Evolutionary conservation across 164 flowering plant species (phyloP).

Genomic region (Echeveria elegans): DNA sequence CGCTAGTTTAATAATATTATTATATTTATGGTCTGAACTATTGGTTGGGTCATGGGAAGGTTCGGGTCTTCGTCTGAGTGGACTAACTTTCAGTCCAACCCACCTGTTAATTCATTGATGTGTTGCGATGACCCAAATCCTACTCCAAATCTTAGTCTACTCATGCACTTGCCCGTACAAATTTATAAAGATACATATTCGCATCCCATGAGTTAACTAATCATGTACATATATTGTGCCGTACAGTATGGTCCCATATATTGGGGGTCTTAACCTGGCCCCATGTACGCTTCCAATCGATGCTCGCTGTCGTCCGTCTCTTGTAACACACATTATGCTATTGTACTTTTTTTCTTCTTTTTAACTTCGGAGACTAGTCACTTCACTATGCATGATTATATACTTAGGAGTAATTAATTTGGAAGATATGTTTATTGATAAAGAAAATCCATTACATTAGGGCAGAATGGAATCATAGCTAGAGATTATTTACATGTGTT

Average conservation of each 20-base stretch:
- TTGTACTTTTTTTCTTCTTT: neutral
- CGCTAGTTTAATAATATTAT: too few relatives aligned
- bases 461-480: neutral
- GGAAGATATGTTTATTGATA: neutral
- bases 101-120: too few relatives aligned
- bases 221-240: neutral
- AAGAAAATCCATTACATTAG: neutral
- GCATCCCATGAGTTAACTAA: constrained; percentile 4
- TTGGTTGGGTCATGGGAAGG: too few relatives aligned
- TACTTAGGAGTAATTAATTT: neutral
- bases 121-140: too few relatives aligned
- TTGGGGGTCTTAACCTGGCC: neutral
- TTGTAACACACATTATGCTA: neutral
- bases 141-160: too few relatives aligned
- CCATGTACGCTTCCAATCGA: neutral
- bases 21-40: too few relatives aligned
- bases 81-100: too few relatives aligned
- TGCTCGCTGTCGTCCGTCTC: neutral
- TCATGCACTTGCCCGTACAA: too few relatives aligned
- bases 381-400: neutral
- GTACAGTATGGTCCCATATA: neutral
- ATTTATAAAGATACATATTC: constrained; percentile 1
- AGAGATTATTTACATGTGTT: constrained; percentile 2
- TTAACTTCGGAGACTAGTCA: neutral
- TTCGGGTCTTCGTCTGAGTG: too few relatives aligned